Conservation (phyloP, 139 green algal species). For the Micromonas commoda region DNA sequence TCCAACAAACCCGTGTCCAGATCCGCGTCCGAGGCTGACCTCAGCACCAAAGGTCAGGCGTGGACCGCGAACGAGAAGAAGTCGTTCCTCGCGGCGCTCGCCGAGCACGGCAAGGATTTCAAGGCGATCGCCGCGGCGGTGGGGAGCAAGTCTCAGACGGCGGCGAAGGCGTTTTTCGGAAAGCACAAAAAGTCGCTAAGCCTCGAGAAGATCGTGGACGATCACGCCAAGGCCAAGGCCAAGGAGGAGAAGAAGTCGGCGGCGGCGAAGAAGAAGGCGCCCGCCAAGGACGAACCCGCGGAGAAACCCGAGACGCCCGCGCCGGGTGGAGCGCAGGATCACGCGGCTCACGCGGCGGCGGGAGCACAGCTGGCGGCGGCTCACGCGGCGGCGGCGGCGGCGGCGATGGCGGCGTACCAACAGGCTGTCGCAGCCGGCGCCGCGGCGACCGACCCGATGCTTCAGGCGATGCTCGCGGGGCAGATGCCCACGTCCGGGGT, state of each 20-base stretch:
- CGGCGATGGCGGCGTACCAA: too few relatives aligned
- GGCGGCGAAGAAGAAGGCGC: neutral
- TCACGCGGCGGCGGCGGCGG: too few relatives aligned
- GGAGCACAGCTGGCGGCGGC: too few relatives aligned
- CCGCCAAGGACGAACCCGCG: neutral
- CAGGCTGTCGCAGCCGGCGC: too few relatives aligned
- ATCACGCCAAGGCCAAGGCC: neutral
- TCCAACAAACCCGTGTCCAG: too few relatives aligned
- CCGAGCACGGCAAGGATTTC: constrained; percentile 12
- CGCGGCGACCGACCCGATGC: too few relatives aligned
- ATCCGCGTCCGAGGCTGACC: neutral
- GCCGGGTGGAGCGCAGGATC: neutral
- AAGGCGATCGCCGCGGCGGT: neutral
- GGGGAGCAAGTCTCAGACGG: neutral
- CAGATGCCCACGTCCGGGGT: too few relatives aligned
- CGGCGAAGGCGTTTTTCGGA: neutral
- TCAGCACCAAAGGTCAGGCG: neutral
- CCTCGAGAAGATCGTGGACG: neutral
- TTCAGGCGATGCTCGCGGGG: too few relatives aligned
- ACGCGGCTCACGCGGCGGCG: too few relatives aligned
- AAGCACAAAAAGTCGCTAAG: neutral
- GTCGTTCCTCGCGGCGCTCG: neutral
- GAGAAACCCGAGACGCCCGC: neutral
- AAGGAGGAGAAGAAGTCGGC: neutral
- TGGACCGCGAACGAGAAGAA: neutral